Conservation (phyloP, 495 filamentous ascomycete species). For the Polyplosphaeria fusca region DNA sequence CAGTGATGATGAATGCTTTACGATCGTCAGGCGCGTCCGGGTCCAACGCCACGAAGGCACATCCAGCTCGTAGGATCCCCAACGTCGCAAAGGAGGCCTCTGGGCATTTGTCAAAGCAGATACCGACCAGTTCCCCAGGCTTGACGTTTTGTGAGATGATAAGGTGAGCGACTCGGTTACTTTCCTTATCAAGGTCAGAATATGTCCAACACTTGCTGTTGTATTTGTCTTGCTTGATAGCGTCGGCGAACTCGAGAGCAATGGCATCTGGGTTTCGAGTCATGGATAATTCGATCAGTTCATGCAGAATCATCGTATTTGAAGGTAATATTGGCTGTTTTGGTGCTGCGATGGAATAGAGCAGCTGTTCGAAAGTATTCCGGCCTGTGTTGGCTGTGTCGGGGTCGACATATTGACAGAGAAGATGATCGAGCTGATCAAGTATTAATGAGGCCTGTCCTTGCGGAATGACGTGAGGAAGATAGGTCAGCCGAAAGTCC, state of each 20-base stretch:
- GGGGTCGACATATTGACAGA: constrained; percentile 45
- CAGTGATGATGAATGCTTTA: constrained; percentile 62
- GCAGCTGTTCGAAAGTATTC: constrained; percentile 14
- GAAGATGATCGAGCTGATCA: constrained; percentile 57
- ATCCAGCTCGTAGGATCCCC: constrained; percentile 78
- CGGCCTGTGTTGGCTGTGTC: constrained; percentile 35
- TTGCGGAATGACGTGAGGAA: constrained; percentile 55
- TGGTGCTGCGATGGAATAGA: constrained; percentile 58
- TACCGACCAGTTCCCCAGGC: constrained; percentile 59
- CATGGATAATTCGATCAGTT: constrained; percentile 57
- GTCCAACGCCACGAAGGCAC: constrained; percentile 75
- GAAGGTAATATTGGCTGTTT: constrained; percentile 43
- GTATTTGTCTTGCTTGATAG: constrained; percentile 38
- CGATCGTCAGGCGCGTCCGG: constrained; percentile 59
- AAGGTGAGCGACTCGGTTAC: constrained; percentile 59
- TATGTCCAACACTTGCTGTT: constrained; percentile 58
- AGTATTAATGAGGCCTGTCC: constrained; percentile 62
- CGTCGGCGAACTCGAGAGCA: constrained; percentile 61
- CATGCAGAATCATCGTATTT: constrained; percentile 52
- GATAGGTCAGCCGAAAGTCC: constrained; percentile 59
- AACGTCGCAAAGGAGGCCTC: constrained; percentile 75
- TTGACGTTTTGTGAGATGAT: constrained; percentile 42
- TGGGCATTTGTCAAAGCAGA: constrained; percentile 78
- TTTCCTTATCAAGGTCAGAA: constrained; percentile 55
- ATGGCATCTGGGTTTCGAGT: constrained; percentile 43